Percentiles rank a stretch among this genome's conserved stretches.
These are phyloP conservation scores for Cryptosporidium bovis DNA, from an alignment of 169 alveolate species.

Conservation along the genomic window DNA sequence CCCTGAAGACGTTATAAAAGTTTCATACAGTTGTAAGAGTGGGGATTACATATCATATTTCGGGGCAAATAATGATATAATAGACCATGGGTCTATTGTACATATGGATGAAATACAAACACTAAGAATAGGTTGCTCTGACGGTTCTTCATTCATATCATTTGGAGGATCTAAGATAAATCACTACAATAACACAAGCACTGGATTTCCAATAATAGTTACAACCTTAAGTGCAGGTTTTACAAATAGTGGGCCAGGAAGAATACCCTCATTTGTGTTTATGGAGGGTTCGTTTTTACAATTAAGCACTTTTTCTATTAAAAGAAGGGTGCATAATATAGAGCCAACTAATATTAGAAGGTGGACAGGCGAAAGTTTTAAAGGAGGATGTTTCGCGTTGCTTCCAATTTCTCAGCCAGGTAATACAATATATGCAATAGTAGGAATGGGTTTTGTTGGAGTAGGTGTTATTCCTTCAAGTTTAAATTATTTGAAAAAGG, in stretches of 20 bases:
- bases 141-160: conserved; percentile 43
- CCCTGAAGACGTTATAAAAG: conserved; percentile 14
- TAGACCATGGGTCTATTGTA: conserved; percentile 19
- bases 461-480: conserved; percentile 3
- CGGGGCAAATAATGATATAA: conserved; percentile 24
- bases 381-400: conserved; percentile 64
- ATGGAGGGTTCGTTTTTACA: conserved; percentile 52
- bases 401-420: conserved; percentile 64
- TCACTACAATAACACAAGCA: conserved; percentile 53
- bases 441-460: conserved; percentile 56
- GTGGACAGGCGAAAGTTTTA: conserved; percentile 65
- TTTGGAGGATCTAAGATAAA: conserved; percentile 59
- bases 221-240: conserved; percentile 47
- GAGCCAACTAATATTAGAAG: conserved; percentile 37
- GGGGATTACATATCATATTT: conserved; percentile 31
- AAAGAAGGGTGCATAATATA: conserved; percentile 25
- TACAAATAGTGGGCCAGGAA: conserved; percentile 6
- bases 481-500: conserved; percentile 23
- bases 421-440: conserved; percentile 39
- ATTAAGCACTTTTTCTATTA: conserved; percentile 22
- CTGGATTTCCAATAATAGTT: conserved; percentile 26
- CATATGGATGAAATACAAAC: conserved; percentile 49
- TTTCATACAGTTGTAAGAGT: conserved; percentile 27
- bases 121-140: conserved; percentile 55
- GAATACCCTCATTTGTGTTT: conserved; percentile 40